A percentile compares a stretch with the other conserved stretches of the same genome.
phyloP scores from a whole-genome alignment of 2,329 filamentous ascomycete genomes.

The Coniochaeta hoffmannii region DNA sequence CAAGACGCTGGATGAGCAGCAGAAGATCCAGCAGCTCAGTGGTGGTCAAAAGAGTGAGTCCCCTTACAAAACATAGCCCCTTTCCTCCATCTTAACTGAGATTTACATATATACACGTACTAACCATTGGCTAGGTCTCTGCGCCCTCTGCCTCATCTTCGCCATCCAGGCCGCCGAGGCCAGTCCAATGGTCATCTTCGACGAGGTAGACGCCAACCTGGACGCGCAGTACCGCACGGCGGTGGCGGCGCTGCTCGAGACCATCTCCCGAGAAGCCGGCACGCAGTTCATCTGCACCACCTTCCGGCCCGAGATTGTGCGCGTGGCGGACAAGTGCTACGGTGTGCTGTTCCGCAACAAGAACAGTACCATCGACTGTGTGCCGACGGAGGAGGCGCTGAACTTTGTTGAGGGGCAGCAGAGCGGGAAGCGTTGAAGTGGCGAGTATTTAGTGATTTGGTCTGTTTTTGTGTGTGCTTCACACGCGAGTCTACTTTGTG shows the following conservation, averaged over 20 bases:
- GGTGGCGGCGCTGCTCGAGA: conserved; percentile 80
- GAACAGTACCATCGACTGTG: conserved; percentile 88
- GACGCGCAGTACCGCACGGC: conserved; percentile 97
- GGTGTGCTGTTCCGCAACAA: conserved; percentile 92
- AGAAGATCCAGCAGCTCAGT: conserved; percentile 93
- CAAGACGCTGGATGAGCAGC: conserved; percentile 90
- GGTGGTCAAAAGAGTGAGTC: conserved; percentile 91
- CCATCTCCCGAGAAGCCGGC: conserved; percentile 60
- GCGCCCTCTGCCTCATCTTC: conserved; percentile 94
- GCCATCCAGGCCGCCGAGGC: conserved; percentile 98
- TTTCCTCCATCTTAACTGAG: too few relatives aligned
- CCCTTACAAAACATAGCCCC: too few relatives aligned
- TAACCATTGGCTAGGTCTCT: conserved; percentile 52
- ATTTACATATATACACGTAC: too few relatives aligned
- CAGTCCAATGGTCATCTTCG: conserved; percentile 97
- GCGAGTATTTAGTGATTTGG: neutral
- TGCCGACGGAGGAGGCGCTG: conserved; percentile 77
- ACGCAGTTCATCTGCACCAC: conserved; percentile 97
- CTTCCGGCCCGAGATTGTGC: conserved; percentile 92
- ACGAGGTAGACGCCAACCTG: conserved; percentile 97
- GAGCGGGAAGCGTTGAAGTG: conserved; percentile 16
- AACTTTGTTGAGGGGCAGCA: conserved; percentile 86
- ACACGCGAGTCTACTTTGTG: too few relatives aligned
- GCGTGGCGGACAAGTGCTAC: conserved; percentile 95
- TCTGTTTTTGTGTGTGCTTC: neutral